Evolutionary conservation across 306 rosid genomes (phyloP).

Genomic region (Pueraria montana): DNA sequence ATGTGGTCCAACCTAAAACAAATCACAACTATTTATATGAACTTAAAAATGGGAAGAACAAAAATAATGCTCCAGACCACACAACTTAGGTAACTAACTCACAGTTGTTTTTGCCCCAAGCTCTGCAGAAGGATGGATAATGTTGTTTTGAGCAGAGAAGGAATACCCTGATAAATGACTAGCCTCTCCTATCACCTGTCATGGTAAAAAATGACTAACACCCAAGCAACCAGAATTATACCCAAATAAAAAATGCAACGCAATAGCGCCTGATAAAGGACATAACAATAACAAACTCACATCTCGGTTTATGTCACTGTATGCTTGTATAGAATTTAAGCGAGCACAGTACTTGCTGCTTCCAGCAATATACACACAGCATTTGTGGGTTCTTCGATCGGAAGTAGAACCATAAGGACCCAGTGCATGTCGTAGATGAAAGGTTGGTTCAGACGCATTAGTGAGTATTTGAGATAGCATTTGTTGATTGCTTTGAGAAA

Average conservation of each 20-base stretch:
- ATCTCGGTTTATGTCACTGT: slow-evolving; percentile 89
- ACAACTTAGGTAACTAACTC: slow-evolving; percentile 55
- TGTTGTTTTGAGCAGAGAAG: slow-evolving; percentile 89
- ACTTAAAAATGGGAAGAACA: slow-evolving; percentile 36
- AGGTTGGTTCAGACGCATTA: slow-evolving; percentile 84
- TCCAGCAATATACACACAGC: slow-evolving; percentile 91
- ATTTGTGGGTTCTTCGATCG: slow-evolving; percentile 77
- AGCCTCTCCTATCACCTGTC: slow-evolving; percentile 89
- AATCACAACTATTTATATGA: slow-evolving; percentile 35
- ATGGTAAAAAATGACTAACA: slow-evolving; percentile 41
- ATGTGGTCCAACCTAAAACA: slow-evolving; percentile 95
- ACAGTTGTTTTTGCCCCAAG: slow-evolving; percentile 95
- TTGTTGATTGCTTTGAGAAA: slow-evolving; percentile 71
- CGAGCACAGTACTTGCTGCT: slow-evolving; percentile 85
- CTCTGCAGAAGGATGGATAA: slow-evolving; percentile 85
- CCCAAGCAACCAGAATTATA: slow-evolving; percentile 32
- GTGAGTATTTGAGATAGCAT: slow-evolving; percentile 73
- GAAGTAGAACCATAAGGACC: slow-evolving; percentile 61
- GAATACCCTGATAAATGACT: slow-evolving; percentile 90
- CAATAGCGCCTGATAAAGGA: slow-evolving; percentile 32
- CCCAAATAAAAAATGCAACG: slow-evolving; percentile 31
- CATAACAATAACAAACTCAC: slow-evolving; percentile 66
- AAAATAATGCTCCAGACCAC: slow-evolving; percentile 35
- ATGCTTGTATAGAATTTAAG: slow-evolving; percentile 91
- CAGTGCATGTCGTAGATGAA: slow-evolving; percentile 65